Percentiles rank a stretch among this genome's conserved stretches.
Conservation (phyloP, 2,329 filamentous ascomycete species). For the Dothistroma pini region DNA sequence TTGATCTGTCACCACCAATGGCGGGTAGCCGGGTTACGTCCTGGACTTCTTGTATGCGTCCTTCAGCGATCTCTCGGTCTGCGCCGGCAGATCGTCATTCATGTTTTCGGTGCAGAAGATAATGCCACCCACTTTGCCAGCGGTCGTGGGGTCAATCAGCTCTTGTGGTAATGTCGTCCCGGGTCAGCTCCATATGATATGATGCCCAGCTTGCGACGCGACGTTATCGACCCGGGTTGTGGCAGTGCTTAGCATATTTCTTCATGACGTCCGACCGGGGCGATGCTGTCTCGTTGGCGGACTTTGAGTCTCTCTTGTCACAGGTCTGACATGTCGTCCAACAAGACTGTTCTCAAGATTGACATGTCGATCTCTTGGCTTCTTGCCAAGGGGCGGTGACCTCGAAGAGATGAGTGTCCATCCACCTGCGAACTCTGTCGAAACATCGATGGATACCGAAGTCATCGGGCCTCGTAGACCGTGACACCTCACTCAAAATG, state of each 20-base stretch:
- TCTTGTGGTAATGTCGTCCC: slow-evolving; percentile 11
- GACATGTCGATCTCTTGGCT: not conserved
- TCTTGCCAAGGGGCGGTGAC: not conserved
- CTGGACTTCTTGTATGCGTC: slow-evolving; percentile 12
- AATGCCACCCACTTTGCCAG: slow-evolving; percentile 18
- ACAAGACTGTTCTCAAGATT: too few relatives aligned
- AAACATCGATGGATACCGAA: not conserved
- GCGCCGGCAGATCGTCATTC: slow-evolving; percentile 7
- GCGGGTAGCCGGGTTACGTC: slow-evolving; percentile 12
- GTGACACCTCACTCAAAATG: not conserved
- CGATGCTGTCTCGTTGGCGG: not conserved
- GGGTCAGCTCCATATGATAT: slow-evolving; percentile 19
- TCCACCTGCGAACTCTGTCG: not conserved
- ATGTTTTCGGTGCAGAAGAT: slow-evolving; percentile 22
- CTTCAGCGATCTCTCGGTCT: slow-evolving; percentile 15
- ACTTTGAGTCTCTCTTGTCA: too few relatives aligned
- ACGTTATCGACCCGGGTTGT: not conserved
- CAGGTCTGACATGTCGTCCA: too few relatives aligned
- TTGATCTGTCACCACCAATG: slow-evolving; percentile 19
- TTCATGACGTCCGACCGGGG: not conserved
- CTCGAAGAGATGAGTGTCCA: too few relatives aligned
- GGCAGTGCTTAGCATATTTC: not conserved
- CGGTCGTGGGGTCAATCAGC: slow-evolving; percentile 9
- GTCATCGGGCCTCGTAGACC: not conserved
- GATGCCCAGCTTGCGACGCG: slow-evolving; percentile 10